Evolutionary conservation across 345 rosid species (phyloP).

Genomic region (Lepidium aucheri): DNA sequence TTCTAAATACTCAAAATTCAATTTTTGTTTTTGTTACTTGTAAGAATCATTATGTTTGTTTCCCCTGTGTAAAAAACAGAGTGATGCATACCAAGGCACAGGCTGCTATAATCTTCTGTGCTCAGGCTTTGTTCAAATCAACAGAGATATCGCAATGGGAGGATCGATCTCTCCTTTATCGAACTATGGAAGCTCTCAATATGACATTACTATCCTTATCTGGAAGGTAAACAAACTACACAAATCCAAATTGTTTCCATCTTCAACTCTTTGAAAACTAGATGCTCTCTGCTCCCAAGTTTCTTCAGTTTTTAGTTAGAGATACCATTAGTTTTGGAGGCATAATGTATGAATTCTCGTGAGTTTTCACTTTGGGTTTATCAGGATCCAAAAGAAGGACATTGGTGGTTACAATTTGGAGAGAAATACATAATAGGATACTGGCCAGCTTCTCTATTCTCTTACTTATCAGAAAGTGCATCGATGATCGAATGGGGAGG

Average conservation of each 20-base stretch:
- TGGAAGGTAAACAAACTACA: slow-evolving; percentile 52
- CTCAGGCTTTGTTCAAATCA: slow-evolving; percentile 67
- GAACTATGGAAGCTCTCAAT: slow-evolving; percentile 40
- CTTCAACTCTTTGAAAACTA: neutral
- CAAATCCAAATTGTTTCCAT: neutral
- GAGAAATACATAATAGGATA: slow-evolving; percentile 54
- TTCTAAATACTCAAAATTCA: neutral
- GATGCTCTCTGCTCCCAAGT: neutral
- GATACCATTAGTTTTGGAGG: neutral
- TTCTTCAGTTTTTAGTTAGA: neutral
- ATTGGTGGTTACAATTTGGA: slow-evolving; percentile 79
- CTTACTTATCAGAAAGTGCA: slow-evolving; percentile 60
- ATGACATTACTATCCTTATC: slow-evolving; percentile 60
- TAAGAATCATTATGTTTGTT: neutral
- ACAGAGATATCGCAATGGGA: slow-evolving; percentile 67
- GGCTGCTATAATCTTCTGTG: slow-evolving; percentile 75
- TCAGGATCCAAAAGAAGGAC: slow-evolving; percentile 68
- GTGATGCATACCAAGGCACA: slow-evolving; percentile 76
- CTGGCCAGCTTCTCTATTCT: slow-evolving; percentile 62
- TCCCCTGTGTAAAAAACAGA: slow-evolving; percentile 31
- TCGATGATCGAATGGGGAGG: slow-evolving; percentile 83
- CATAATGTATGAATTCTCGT: neutral
- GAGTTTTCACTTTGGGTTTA: neutral
- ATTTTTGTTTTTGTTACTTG: neutral
- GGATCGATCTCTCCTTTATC: slow-evolving; percentile 70